These are phyloP conservation scores for Silene conica DNA, from an alignment of 148 eudicot genomes.

Conservation along the genomic window DNA sequence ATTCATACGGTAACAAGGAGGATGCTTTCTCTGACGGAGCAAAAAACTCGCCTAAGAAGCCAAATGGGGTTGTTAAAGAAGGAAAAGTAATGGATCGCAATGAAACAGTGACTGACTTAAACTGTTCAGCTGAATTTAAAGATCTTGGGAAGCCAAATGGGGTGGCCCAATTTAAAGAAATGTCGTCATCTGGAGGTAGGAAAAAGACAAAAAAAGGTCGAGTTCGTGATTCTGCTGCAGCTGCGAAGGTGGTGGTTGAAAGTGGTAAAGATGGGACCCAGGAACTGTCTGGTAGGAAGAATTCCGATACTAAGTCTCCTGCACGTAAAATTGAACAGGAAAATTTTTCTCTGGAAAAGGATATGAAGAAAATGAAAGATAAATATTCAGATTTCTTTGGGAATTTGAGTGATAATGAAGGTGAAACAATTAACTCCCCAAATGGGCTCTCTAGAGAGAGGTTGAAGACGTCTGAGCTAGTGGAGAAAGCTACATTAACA, in stretches of 20 bases:
- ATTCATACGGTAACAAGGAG: constrained; percentile 32
- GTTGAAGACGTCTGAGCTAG: constrained; percentile 33
- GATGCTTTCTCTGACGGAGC: constrained; percentile 20
- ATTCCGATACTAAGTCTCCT: constrained; percentile 15
- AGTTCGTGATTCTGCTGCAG: constrained; percentile 25
- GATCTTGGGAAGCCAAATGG: constrained; percentile 33
- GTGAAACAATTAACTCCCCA: constrained; percentile 47
- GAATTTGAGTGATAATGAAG: constrained; percentile 66
- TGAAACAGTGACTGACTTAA: constrained; percentile 19
- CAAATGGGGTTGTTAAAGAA: constrained; percentile 32
- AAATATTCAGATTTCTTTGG: constrained; percentile 84
- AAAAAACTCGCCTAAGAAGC: constrained; percentile 34
- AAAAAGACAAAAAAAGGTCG: constrained; percentile 46
- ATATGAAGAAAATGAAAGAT: constrained; percentile 39
- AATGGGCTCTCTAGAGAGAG: constrained; percentile 37
- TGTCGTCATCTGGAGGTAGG: constrained; percentile 36
- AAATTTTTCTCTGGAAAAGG: constrained; percentile 33
- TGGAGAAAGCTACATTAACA: constrained; percentile 36
- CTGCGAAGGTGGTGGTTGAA: constrained; percentile 29
- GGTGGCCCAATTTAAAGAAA: constrained; percentile 23
- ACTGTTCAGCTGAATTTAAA: constrained; percentile 22
- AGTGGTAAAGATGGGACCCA: constrained; percentile 31
- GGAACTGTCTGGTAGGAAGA: constrained; percentile 29
- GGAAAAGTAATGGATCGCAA: constrained; percentile 28
- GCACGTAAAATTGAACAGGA: constrained; percentile 32